phyloP scores from a whole-genome alignment of 2,329 filamentous ascomycete genomes.

The Fusarium sulawesiense region DNA sequence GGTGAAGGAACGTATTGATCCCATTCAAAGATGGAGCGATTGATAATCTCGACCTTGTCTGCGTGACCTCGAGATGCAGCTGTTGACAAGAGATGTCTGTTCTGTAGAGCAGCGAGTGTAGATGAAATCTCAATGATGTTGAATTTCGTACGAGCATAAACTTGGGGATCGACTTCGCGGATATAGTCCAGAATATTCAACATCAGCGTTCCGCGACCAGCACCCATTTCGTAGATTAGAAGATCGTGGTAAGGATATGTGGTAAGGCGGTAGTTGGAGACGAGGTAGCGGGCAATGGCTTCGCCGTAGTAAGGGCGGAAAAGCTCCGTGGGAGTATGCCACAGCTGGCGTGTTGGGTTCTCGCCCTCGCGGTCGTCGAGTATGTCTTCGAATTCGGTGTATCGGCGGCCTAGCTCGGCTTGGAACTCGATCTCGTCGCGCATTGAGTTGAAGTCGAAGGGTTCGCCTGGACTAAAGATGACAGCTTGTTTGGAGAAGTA shows the following conservation, averaged over 20 bases:
- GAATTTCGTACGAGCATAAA: constrained; percentile 93
- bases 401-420: constrained; percentile 78
- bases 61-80: constrained; percentile 79
- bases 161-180: constrained; percentile 85
- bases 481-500: constrained; percentile 97
- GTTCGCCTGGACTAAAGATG: constrained; percentile 92
- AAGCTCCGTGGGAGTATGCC: constrained; percentile 98
- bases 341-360: constrained; percentile 85
- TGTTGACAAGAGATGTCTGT: constrained; percentile 73
- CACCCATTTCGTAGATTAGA: constrained; percentile 98
- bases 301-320: constrained; percentile 98
- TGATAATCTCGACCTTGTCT: constrained; percentile 92
- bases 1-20: constrained; percentile 85
- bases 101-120: constrained; percentile 81
- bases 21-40: constrained; percentile 96
- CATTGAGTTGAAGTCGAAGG: constrained; percentile 87
- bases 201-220: constrained; percentile 97
- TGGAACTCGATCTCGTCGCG: constrained; percentile 90
- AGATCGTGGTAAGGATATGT: constrained; percentile 96
- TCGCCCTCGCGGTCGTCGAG: constrained; percentile 77
- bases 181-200: constrained; percentile 98
- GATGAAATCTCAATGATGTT: constrained; percentile 96
- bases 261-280: constrained; percentile 94
- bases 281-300: constrained; percentile 93
- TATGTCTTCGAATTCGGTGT: constrained; percentile 88